A percentile compares a stretch with the other conserved stretches of the same genome.
Evolutionary conservation across 2,329 filamentous ascomycete species (phyloP).

Genomic region (Ophiostoma quercus): DNA sequence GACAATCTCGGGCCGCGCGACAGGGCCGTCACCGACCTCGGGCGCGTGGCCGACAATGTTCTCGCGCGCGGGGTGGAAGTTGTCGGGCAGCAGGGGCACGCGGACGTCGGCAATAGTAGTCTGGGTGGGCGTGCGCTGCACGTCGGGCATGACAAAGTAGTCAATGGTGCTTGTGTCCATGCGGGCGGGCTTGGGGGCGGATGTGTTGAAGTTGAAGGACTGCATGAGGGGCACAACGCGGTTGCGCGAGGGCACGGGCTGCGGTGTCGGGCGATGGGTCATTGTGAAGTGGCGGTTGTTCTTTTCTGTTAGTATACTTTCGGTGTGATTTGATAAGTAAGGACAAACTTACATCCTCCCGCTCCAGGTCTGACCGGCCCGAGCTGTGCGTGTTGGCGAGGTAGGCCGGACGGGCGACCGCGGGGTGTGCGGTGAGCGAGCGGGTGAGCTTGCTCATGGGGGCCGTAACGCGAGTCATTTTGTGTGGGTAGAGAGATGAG

Average conservation of each 20-base stretch:
- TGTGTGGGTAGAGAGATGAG: neutral
- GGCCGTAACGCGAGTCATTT: slow-evolving; percentile 48
- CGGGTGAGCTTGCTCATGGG: slow-evolving; percentile 47
- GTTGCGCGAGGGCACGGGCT: slow-evolving; percentile 39
- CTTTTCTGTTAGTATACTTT: slow-evolving; percentile 14
- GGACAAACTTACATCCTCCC: slow-evolving; percentile 42
- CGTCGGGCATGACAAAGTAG: slow-evolving; percentile 48
- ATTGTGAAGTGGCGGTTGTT: slow-evolving; percentile 41
- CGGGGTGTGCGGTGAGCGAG: slow-evolving; percentile 42
- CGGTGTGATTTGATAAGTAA: neutral
- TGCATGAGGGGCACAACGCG: slow-evolving; percentile 57
- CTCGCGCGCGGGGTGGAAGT: slow-evolving; percentile 44
- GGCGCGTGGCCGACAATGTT: slow-evolving; percentile 40
- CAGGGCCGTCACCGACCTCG: slow-evolving; percentile 41
- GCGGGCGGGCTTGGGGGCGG: slow-evolving; percentile 38
- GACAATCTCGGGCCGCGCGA: slow-evolving; percentile 44
- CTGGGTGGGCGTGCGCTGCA: neutral
- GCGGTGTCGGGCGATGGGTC: slow-evolving; percentile 45
- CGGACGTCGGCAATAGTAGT: slow-evolving; percentile 41
- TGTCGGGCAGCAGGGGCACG: slow-evolving; percentile 58
- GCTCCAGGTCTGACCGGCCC: slow-evolving; percentile 43
- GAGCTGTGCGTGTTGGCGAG: slow-evolving; percentile 32
- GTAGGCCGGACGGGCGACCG: slow-evolving; percentile 35
- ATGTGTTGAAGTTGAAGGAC: slow-evolving; percentile 56
- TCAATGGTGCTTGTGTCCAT: slow-evolving; percentile 43